phyloP scores from a whole-genome alignment of 352 stramenopile species.

The Thalassiosira hispida region DNA sequence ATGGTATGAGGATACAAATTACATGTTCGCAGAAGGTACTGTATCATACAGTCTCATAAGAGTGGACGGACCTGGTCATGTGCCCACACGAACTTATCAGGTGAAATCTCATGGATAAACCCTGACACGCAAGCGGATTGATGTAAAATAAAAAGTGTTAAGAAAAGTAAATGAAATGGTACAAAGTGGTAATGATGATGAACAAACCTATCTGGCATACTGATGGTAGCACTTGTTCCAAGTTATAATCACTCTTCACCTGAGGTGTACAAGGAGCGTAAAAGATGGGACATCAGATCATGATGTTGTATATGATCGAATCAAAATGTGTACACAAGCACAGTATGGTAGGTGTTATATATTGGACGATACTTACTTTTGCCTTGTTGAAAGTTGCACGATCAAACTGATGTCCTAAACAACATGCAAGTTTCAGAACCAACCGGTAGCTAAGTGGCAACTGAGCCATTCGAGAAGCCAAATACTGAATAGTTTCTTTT shows the following conservation, averaged over 20 bases:
- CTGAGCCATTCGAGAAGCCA: neutral
- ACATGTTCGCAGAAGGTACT: too few species aligned
- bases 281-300: too few species aligned
- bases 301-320: too few species aligned
- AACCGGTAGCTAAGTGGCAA: neutral
- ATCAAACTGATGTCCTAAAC: constrained; percentile 2
- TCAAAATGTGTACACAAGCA: too few species aligned
- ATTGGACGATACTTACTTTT: too few species aligned
- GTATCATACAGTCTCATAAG: too few species aligned
- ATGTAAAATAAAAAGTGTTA: too few species aligned
- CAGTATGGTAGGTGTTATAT: too few species aligned
- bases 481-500: neutral
- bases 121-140: neutral
- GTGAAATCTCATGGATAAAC: neutral
- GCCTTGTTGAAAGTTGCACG: neutral
- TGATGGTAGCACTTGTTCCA: neutral
- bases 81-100: neutral
- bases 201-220: neutral
- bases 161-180: too few species aligned
- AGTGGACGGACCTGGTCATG: neutral
- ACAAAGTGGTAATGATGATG: too few species aligned
- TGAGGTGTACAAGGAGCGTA: too few species aligned
- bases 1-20: too few species aligned
- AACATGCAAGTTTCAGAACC: neutral
- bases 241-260: neutral